A percentile compares a stretch with the other conserved stretches of the same genome.
Evolutionary conservation across 1,284 basidiomycete genomes (phyloP).

Genomic region (Mixia osmundae): DNA sequence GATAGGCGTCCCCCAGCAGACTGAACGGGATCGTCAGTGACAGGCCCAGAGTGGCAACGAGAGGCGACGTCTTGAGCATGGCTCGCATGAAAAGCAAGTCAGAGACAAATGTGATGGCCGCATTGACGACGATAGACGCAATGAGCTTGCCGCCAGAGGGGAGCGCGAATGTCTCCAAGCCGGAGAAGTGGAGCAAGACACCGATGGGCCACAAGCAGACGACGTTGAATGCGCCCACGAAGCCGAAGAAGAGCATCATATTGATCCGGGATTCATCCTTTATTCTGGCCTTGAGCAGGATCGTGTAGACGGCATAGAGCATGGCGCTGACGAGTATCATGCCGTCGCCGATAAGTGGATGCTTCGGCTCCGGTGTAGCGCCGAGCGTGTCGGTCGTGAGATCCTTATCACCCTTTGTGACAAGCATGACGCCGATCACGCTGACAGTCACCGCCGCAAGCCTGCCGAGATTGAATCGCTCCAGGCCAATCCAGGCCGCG

Average conservation of each 20-base stretch:
- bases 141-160: slow-evolving; percentile 39
- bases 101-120: slow-evolving; percentile 22
- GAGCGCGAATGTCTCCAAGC: slow-evolving; percentile 48
- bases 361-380: background rate
- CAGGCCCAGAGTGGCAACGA: slow-evolving; percentile 73
- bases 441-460: slow-evolving; percentile 57
- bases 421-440: slow-evolving; percentile 62
- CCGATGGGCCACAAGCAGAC: slow-evolving; percentile 58
- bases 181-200: slow-evolving; percentile 49
- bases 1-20: no score
- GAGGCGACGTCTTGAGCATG: slow-evolving; percentile 83
- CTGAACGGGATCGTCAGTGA: no score
- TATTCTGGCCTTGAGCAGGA: slow-evolving; percentile 64
- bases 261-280: slow-evolving; percentile 60
- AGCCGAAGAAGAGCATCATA: slow-evolving; percentile 78
- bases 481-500: slow-evolving; percentile 62
- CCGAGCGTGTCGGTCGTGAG: slow-evolving; percentile 32
- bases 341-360: slow-evolving; percentile 40
- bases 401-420: slow-evolving; percentile 28
- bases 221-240: slow-evolving; percentile 45
- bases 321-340: slow-evolving; percentile 58
- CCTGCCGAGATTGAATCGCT: slow-evolving; percentile 49
- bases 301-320: slow-evolving; percentile 79
- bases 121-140: slow-evolving; percentile 45
- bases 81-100: slow-evolving; percentile 27